Evolutionary conservation across 305 asterid species (phyloP), one percentile per base, ranked within the genome.

Genomic region (Fraxinus greggii): DNA sequence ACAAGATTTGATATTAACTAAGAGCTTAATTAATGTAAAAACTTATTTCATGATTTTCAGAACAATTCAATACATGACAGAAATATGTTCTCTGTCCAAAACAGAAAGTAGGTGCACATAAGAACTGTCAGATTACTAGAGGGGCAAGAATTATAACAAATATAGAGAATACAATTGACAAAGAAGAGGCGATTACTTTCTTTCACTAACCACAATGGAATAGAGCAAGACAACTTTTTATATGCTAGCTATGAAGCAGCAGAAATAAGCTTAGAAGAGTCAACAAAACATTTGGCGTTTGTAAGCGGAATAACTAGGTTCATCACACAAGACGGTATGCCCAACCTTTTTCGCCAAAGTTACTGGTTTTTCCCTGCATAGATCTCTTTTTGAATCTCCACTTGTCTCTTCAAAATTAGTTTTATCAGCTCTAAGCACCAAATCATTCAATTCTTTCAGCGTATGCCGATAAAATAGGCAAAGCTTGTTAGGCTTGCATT

Each of bases 391-490:
- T 67, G 85, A 82, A 79, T 86, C 84, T 74, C 77, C 85, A 76
- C 89, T 82, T 76, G 84, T 87, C 83, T 86, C 95, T 77, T 84
- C 85, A 70, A 85, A 76, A 86, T 79, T 78, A 81, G 23, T 73
- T 79, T 86, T 87, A 77, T 89, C 89, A 36, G 88, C 85, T 85
- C 84, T 85, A 80, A 83, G 89, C 87, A 91, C 92, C 85, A 94
- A 83, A 87, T 82, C 90, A 83, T 85, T 84, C 93, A 95, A 86
- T 82, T 95, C 98, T 83, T 91, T 95, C 75, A 95, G 89, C 72
- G 92, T 88, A 86, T 93, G 94, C 78, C 99, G 98, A 87, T 90
- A 95, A 32, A 89, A 93, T 84, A 95, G 95, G 78, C 90, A 78
- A 80, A 80, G 97, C 82, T 90, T 92, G 87, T 85, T 85, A 67